Base-by-base conservation (phyloP, 2,329 filamentous ascomycete species). In the Fusarium falciforme region DNA sequence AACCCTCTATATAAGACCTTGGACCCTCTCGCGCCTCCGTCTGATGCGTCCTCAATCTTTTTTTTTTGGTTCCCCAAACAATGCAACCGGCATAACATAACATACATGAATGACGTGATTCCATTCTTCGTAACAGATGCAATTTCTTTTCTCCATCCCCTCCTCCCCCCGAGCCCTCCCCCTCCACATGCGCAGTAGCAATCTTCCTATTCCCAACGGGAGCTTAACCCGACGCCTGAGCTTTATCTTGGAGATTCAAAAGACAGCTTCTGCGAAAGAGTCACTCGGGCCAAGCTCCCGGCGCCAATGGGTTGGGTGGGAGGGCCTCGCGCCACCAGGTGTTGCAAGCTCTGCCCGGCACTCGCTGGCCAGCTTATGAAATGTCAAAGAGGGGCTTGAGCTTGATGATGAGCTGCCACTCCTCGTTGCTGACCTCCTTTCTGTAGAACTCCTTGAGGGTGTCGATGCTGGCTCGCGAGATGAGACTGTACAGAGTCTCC, bases 361-460 rank as follows among this genome's bases (percentile, higher is more conserved):
- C 22, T 38, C 17, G 29, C n/a, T 35, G 29, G 33, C 22, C 31
- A 33, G 36, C 70, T 86, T 89, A 95, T 78, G 88, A 88, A 83
- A 98, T 93, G 84, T 98, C 96, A 82, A 98, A 98, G 76, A 97
- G 82, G 44, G 94, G 92, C 90, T 99, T 99, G 81, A 99, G 87
- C 89, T 98, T 97, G 84, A 96, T 94, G 80, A 99, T 94, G 74
- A 99, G 87, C 80, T 90, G 88, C 96, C 96, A 99, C 85, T 99
- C 96, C 12, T 98, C 96, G 84, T 93, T 96, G 58, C 89, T 89
- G 47, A 98, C 94, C 70, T 98, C 95, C 67, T 91, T 87, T 66
- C 95, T 89, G 86, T 98, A 99, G 83, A 94, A 98, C 81, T 98
- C 94, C 89, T 99, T 99, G 74, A 99, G 90, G 10, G 92, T 95